Evolutionary conservation across 108 stramenopile species (phyloP), one percentile per base, ranked within the genome.

Genomic region (Cyclotella choctawhatcheeana): DNA sequence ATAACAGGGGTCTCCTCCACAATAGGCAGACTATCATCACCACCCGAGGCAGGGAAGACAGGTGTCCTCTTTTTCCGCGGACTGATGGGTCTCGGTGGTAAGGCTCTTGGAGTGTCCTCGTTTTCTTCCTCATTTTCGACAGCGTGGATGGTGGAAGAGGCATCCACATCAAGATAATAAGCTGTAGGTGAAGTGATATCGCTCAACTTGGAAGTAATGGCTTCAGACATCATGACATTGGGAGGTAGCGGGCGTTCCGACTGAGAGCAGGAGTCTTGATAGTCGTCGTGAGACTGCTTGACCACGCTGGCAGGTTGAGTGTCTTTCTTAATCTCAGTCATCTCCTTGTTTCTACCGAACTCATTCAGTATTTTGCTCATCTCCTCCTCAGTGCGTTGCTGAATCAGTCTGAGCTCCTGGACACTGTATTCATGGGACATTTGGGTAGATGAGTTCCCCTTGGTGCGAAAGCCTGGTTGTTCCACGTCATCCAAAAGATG

Each of bases 131-230:
- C 63, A 31, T 64, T 64, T 10, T 47, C 34, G 29, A 64, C 63
- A 47, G n/a, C n/a, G n/a, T n/a, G n/a, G n/a, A n/a, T n/a, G n/a
- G n/a, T n/a, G n/a, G n/a, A n/a, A n/a, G n/a, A n/a, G n/a, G n/a
- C n/a, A n/a, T n/a, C n/a, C n/a, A n/a, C n/a, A n/a, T n/a, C 67
- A 45, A 59, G 58, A 31, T 58, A 65, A 34, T 56, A 67, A 25
- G 40, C 37, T 7, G 64, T 74, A 0, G 44, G 73, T 32, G 64
- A 67, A 22, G 74, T 69, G 35, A 75, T 55, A 22, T 75, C 74
- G 50, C 74, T 68, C 25, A 75, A 52, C 30, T 75, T 75, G 37
- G 66, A 59, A 8, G 67, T 6, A 40, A 75, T 75, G 5, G 21
- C 37, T 8, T 55, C 59, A 29, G 61, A 32, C 24, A 53, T 17